phyloP scores from a whole-genome alignment of 176 grass and related monocot species.

The Cymbopogon citratus region DNA sequence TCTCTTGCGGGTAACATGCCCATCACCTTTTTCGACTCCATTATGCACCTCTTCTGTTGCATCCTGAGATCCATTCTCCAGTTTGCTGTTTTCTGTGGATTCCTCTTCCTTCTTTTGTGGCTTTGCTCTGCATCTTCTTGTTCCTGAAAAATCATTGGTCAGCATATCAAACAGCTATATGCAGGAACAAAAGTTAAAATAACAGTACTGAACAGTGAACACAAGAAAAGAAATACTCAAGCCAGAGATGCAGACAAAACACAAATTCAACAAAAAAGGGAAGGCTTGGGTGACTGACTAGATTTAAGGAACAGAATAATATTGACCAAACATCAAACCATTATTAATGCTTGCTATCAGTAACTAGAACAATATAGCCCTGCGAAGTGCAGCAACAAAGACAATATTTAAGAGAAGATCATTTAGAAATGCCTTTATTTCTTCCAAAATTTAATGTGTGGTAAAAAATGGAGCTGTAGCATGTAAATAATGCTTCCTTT shows the following conservation, averaged over 20 bases:
- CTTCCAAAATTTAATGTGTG: neutral
- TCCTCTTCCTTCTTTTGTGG: constrained; percentile 46
- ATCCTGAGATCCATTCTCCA: constrained; percentile 18
- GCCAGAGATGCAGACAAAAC: neutral
- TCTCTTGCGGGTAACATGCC: constrained; percentile 36
- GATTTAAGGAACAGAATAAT: constrained; percentile 18
- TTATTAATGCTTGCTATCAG: constrained; percentile 3
- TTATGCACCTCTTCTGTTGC: neutral
- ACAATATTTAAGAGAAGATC: neutral
- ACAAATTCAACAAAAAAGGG: neutral
- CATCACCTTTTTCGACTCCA: constrained; percentile 39
- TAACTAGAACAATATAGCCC: constrained; percentile 9
- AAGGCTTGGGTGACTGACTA: neutral
- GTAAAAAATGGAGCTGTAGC: neutral
- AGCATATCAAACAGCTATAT: constrained; percentile 16
- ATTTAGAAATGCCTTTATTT: neutral
- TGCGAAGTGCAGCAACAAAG: neutral
- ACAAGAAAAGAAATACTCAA: neutral
- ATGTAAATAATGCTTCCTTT: neutral
- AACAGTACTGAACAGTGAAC: neutral
- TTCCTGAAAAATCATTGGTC: constrained; percentile 48
- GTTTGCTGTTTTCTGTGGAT: constrained; percentile 32
- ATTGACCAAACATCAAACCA: neutral
- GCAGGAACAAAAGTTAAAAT: neutral
- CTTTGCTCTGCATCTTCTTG: constrained; percentile 60